These are phyloP conservation scores for Suillus cothurnatus DNA, from an alignment of 768 basidiomycete species.

Conservation along the genomic window DNA sequence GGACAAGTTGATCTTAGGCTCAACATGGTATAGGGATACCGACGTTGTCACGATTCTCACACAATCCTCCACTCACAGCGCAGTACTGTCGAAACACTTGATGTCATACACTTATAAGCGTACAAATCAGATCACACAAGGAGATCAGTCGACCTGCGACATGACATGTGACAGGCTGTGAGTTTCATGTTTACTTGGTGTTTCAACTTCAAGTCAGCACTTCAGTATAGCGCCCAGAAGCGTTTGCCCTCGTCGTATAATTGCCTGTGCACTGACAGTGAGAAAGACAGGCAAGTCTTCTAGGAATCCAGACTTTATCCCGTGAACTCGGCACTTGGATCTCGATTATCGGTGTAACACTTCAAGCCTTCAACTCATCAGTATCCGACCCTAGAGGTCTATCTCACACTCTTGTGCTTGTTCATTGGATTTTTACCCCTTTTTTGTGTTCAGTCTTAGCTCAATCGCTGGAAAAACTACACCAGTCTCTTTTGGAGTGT, in stretches of 20 bases:
- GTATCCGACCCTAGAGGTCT: neutral
- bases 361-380: neutral
- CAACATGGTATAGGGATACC: neutral
- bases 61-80: neutral
- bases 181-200: neutral
- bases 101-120: neutral
- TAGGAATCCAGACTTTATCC: neutral
- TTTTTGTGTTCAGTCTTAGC: neutral
- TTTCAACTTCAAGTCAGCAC: neutral
- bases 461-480: conserved; percentile 1
- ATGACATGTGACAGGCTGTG: neutral
- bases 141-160: neutral
- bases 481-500: conserved; percentile 7
- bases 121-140: neutral
- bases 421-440: neutral
- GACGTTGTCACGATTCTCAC: neutral
- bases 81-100: neutral
- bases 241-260: neutral
- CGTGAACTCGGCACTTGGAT: neutral
- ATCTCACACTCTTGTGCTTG: neutral
- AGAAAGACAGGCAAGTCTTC: neutral
- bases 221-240: neutral
- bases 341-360: neutral
- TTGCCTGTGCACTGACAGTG: neutral
- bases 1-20: neutral